Evolutionary conservation across 331 rosid genomes (phyloP).

Genomic region (Malus hybrid): DNA sequence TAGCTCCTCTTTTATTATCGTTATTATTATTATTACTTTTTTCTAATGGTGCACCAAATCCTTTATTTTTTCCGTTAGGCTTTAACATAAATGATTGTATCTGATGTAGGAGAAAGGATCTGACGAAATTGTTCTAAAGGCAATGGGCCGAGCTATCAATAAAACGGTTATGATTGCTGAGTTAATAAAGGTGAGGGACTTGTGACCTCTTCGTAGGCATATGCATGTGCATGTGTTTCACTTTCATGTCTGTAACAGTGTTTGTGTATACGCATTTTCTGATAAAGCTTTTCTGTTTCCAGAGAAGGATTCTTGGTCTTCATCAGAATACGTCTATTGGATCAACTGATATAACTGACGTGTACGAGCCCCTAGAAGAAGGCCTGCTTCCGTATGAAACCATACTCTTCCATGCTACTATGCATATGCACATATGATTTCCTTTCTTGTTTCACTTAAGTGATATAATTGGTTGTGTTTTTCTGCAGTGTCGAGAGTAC

Average conservation of each 20-base stretch:
- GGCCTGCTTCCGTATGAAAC: conserved; percentile 81
- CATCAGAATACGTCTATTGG: conserved; percentile 73
- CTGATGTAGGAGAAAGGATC: conserved; percentile 65
- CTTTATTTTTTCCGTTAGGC: not conserved
- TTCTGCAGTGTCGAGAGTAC: conserved; percentile 73
- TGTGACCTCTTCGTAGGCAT: not conserved
- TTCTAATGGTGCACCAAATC: not conserved
- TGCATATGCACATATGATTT: not conserved
- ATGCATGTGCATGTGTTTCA: not conserved
- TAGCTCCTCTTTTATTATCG: no score
- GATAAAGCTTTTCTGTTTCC: conserved; percentile 21
- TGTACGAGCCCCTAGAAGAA: conserved; percentile 91
- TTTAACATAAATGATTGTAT: not conserved
- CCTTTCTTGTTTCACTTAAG: not conserved
- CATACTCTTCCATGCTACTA: conserved; percentile 4
- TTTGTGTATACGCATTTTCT: not conserved
- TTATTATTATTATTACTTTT: not conserved
- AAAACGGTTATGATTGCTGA: conserved; percentile 83
- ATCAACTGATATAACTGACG: conserved; percentile 80
- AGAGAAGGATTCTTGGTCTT: conserved; percentile 85
- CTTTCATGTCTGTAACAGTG: not conserved
- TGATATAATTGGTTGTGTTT: conserved; percentile 5
- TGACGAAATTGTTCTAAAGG: conserved; percentile 61
- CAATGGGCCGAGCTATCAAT: conserved; percentile 87
- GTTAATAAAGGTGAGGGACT: conserved; percentile 56